phyloP scores from a whole-genome alignment of 257 asterid genomes.

The Eucommia ulmoides region DNA sequence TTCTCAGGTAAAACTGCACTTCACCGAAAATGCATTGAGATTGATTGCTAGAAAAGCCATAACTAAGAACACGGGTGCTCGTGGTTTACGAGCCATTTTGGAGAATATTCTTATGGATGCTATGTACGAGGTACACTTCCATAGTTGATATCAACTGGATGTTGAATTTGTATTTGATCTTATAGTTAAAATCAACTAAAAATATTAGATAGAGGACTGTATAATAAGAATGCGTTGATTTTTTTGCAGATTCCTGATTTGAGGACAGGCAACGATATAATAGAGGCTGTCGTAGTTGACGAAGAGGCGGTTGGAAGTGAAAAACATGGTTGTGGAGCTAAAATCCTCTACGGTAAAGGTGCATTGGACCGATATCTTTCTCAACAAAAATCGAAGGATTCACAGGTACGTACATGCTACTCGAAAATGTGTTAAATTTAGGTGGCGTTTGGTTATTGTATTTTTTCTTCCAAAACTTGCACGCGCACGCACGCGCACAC shows the following conservation, averaged over 20 bases:
- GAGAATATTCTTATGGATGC: conserved; percentile 93
- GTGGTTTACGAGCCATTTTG: conserved; percentile 84
- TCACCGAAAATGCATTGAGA: conserved; percentile 80
- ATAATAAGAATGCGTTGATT: too few species aligned
- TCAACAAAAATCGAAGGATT: conserved; percentile 36
- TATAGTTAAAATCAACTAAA: too few species aligned
- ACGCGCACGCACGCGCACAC: conserved; percentile 24
- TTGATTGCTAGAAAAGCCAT: conserved; percentile 78
- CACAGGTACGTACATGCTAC: conserved; percentile 31
- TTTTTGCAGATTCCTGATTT: conserved; percentile 75
- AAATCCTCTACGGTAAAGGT: conserved; percentile 81
- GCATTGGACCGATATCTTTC: conserved; percentile 47
- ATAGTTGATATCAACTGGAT: too few species aligned
- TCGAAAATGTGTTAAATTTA: too few species aligned
- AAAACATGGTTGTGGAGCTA: conserved; percentile 51
- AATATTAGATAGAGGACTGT: too few species aligned
- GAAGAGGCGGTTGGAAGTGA: conserved; percentile 51
- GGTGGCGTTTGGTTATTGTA: too few species aligned
- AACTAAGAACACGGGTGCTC: conserved; percentile 90
- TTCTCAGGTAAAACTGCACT: conserved; percentile 83
- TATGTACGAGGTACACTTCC: conserved; percentile 97
- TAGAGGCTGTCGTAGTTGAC: conserved; percentile 83
- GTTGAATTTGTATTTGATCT: too few species aligned
- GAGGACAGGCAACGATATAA: conserved; percentile 73
- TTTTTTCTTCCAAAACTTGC: too few species aligned